Conservation (phyloP, 2,329 filamentous ascomycete genomes). For the Ustilaginoidea virens region DNA sequence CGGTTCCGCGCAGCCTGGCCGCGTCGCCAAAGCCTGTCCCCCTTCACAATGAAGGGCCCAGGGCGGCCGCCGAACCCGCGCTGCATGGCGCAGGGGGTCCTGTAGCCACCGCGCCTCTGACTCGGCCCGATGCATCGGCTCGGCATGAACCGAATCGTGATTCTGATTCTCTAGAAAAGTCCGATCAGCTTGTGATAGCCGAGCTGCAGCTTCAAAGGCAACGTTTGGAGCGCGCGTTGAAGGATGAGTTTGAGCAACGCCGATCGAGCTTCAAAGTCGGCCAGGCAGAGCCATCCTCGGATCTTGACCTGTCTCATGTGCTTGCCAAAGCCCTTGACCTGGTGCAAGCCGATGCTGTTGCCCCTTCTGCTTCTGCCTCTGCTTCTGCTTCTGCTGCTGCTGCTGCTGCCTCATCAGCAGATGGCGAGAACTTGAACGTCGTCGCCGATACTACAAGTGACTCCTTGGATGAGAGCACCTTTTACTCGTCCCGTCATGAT, state of each 20-base stretch:
- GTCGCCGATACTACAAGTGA: conserved; percentile 53
- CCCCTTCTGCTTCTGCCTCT: too few relatives aligned
- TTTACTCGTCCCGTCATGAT: conserved; percentile 89
- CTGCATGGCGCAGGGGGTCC: too few relatives aligned
- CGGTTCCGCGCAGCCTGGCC: conserved; percentile 29
- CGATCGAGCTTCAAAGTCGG: conserved; percentile 27
- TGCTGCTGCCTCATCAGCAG: conserved; percentile 39
- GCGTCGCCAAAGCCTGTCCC: conserved; percentile 4
- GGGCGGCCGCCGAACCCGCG: too few relatives aligned
- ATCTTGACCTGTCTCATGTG: conserved; percentile 59
- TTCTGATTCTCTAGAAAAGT: conserved; percentile 73
- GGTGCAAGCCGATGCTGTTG: too few relatives aligned
- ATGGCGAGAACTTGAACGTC: conserved; percentile 36
- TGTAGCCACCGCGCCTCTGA: too few relatives aligned
- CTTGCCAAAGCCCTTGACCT: conserved; percentile 54
- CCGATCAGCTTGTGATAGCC: conserved; percentile 67
- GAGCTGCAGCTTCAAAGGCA: conserved; percentile 69
- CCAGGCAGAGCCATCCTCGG: conserved; percentile 39
- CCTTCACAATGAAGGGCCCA: too few relatives aligned
- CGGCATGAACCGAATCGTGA: conserved; percentile 61
- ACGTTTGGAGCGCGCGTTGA: conserved; percentile 61
- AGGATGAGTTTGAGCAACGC: conserved; percentile 59
- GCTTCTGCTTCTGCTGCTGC: too few relatives aligned
- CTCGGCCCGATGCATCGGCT: conserved; percentile 26
- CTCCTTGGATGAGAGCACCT: conserved; percentile 84